Percentiles rank a stretch among this genome's conserved stretches.
phyloP scores from a whole-genome alignment of 2,329 filamentous ascomycete species.

The Meredithiella fracta region DNA sequence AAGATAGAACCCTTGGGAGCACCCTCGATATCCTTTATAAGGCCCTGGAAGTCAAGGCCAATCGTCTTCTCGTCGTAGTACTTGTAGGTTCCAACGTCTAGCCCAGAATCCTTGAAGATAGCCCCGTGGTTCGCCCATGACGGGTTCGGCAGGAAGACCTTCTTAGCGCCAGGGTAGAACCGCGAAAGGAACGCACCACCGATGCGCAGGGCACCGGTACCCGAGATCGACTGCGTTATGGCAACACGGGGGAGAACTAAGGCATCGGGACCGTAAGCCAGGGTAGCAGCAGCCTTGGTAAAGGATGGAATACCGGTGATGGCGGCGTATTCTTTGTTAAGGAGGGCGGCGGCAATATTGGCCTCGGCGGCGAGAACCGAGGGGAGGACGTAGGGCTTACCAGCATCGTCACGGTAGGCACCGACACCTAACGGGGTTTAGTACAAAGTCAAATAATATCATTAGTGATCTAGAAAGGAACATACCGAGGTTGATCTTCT shows the following conservation, averaged over 20 bases:
- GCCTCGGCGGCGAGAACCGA: slow-evolving; percentile 82
- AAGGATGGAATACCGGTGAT: slow-evolving; percentile 94
- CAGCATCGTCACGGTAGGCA: slow-evolving; percentile 94
- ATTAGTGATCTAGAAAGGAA: slow-evolving; percentile 12
- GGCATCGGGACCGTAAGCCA: slow-evolving; percentile 77
- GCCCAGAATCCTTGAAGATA: slow-evolving; percentile 83
- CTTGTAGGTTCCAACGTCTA: slow-evolving; percentile 85
- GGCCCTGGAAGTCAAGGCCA: slow-evolving; percentile 88
- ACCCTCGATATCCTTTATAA: slow-evolving; percentile 77
- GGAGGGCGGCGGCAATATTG: slow-evolving; percentile 57
- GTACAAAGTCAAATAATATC: neutral
- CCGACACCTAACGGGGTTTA: slow-evolving; percentile 51
- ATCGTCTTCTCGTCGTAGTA: slow-evolving; percentile 99
- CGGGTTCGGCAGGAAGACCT: slow-evolving; percentile 88
- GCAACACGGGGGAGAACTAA: slow-evolving; percentile 61
- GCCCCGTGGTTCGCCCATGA: slow-evolving; percentile 98
- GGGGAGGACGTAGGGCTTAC: slow-evolving; percentile 94
- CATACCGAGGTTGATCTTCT: slow-evolving; percentile 95
- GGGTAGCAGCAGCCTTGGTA: slow-evolving; percentile 75
- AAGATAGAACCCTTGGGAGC: slow-evolving; percentile 78
- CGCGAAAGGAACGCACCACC: slow-evolving; percentile 84
- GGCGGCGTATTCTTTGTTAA: slow-evolving; percentile 96
- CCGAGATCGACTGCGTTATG: slow-evolving; percentile 96
- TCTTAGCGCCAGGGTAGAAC: slow-evolving; percentile 82
- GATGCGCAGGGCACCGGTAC: slow-evolving; percentile 88